phyloP scores from a whole-genome alignment of 192 early-diverging fungal genomes.

The Mortierella claussenii region DNA sequence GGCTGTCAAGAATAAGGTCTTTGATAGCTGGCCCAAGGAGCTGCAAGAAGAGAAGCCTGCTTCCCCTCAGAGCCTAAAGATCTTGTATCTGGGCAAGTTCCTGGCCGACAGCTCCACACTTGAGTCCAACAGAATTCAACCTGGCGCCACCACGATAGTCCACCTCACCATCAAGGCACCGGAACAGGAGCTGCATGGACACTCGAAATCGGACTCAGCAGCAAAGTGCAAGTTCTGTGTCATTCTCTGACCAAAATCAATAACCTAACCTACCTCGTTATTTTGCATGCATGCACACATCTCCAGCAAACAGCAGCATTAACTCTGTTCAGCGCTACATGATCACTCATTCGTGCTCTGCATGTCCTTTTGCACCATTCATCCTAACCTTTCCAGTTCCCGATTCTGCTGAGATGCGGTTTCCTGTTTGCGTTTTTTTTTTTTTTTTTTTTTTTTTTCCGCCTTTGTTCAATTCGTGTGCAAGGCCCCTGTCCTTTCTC shows the following conservation, averaged over 20 bases:
- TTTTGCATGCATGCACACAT: too few relatives aligned
- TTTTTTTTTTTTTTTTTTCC: too few relatives aligned
- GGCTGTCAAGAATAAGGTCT: constrained; percentile 51
- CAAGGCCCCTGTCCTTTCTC: too few relatives aligned
- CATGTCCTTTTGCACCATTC: too few relatives aligned
- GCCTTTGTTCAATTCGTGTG: too few relatives aligned
- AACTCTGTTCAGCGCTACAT: too few relatives aligned
- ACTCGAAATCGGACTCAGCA: constrained; percentile 52
- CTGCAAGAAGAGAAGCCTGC: constrained; percentile 58
- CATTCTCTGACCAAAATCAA: constrained; percentile 27
- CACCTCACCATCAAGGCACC: constrained; percentile 58
- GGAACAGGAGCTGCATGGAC: constrained; percentile 31
- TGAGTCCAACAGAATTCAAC: constrained; percentile 57
- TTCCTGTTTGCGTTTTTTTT: too few relatives aligned
- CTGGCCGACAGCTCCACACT: constrained; percentile 56
- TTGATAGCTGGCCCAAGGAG: constrained; percentile 59
- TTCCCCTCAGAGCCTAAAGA: constrained; percentile 54
- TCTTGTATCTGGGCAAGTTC: constrained; percentile 59
- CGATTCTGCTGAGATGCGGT: too few relatives aligned
- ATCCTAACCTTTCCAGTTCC: too few relatives aligned
- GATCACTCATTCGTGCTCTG: too few relatives aligned
- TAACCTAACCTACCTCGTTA: too few relatives aligned
- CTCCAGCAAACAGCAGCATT: too few relatives aligned
- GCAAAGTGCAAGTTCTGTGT: constrained; percentile 53
- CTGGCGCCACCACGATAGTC: constrained; percentile 54